These are phyloP conservation scores for Russula earlei DNA, from an alignment of 768 basidiomycete genomes.

Conservation along the genomic window DNA sequence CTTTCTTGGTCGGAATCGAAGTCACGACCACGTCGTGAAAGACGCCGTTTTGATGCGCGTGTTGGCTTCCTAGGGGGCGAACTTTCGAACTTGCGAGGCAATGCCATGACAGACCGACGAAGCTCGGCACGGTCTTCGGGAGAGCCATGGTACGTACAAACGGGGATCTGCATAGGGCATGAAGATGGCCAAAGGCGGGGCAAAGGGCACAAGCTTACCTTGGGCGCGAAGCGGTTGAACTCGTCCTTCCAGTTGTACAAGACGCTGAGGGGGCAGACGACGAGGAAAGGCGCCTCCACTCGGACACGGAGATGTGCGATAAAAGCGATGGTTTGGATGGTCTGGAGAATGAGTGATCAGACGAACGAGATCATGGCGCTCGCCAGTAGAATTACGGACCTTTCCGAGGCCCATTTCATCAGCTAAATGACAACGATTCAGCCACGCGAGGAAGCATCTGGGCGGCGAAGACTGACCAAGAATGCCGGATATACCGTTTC, in stretches of 20 bases:
- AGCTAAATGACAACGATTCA: constrained; percentile 33
- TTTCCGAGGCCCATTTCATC: constrained; percentile 96
- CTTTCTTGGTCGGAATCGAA: constrained; percentile 7
- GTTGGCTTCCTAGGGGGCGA: neutral
- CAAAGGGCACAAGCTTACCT: constrained; percentile 35
- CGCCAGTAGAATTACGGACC: constrained; percentile 30
- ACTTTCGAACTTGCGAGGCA: neutral
- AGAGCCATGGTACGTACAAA: constrained; percentile 85
- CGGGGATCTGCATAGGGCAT: constrained; percentile 49
- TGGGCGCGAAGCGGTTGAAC: constrained; percentile 75
- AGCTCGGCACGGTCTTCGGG: constrained; percentile 75
- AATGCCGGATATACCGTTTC: constrained; percentile 77
- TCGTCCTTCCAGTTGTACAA: constrained; percentile 87
- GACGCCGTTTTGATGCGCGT: neutral
- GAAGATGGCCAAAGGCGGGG: neutral
- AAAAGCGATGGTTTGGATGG: constrained; percentile 91
- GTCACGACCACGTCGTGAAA: neutral
- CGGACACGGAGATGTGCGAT: constrained; percentile 79
- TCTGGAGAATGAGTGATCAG: constrained; percentile 38
- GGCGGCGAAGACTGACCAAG: constrained; percentile 37
- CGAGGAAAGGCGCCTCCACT: constrained; percentile 65
- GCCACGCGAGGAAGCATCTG: constrained; percentile 8
- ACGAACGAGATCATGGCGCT: neutral
- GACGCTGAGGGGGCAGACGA: constrained; percentile 91
- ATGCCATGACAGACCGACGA: constrained; percentile 28